Evolutionary conservation across 73 alveolate species (phyloP).

Genomic region (Stentor roeselii): DNA sequence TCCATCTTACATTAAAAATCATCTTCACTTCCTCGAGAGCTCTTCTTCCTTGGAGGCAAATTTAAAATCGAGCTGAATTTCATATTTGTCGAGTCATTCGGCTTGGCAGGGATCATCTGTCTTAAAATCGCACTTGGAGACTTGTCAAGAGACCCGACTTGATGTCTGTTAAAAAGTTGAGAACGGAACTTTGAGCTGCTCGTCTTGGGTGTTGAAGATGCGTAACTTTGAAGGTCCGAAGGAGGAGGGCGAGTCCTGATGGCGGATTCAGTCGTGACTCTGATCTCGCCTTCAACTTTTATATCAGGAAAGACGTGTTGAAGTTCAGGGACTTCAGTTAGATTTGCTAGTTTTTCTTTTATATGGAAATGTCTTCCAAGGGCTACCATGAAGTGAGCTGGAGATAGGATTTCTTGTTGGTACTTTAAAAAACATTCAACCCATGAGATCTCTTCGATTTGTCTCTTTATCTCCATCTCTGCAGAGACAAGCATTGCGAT

Average conservation of each 20-base stretch:
- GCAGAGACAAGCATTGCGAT: conserved; percentile 39
- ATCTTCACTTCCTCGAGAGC: neutral
- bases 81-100: neutral
- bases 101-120: conserved; percentile 17
- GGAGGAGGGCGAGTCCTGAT: neutral
- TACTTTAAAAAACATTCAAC: conserved; percentile 50
- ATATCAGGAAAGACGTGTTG: conserved; percentile 43
- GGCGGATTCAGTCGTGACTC: conserved; percentile 34
- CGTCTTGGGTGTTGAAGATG: conserved; percentile 30
- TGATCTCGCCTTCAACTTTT: conserved; percentile 38
- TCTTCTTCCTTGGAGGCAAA: neutral
- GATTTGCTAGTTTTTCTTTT: conserved; percentile 37
- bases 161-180: conserved; percentile 32
- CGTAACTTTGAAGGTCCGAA: conserved; percentile 12
- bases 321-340: conserved; percentile 33
- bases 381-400: conserved; percentile 44
- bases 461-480: conserved; percentile 41
- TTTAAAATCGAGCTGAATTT: neutral
- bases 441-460: conserved; percentile 48
- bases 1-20: too few species aligned
- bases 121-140: conserved; percentile 25
- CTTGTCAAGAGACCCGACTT: conserved; percentile 28
- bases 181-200: conserved; percentile 40
- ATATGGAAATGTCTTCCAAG: conserved; percentile 48
- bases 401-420: conserved; percentile 40